Conservation (phyloP, 495 filamentous ascomycete genomes). For the Penicillium arizonense region DNA sequence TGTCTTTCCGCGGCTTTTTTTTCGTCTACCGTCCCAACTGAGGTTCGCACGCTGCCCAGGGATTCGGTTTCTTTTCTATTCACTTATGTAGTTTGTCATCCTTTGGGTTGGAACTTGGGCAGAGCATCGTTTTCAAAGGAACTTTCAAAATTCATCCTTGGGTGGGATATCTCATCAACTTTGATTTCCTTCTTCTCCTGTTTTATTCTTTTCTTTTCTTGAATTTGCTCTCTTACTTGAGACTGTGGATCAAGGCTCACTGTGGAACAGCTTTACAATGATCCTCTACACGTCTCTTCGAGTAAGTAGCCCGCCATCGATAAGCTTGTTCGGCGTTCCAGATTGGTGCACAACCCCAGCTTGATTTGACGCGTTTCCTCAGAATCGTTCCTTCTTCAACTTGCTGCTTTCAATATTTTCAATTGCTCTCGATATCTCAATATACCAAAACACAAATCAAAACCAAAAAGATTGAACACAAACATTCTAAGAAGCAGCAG, state of each 20-base stretch:
- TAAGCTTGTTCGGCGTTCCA: not conserved
- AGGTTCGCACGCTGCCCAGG: conserved; percentile 8
- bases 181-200: conserved; percentile 11
- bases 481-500: not conserved
- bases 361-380: not conserved
- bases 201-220: conserved; percentile 15
- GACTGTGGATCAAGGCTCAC: too few relatives aligned
- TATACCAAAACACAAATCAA: not conserved
- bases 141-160: conserved; percentile 30
- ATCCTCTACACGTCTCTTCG: not conserved
- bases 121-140: conserved; percentile 27
- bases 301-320: not conserved
- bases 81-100: conserved; percentile 38
- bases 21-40: conserved; percentile 6
- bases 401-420: not conserved
- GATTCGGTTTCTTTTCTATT: conserved; percentile 26
- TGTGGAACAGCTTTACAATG: too few relatives aligned
- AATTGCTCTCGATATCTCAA: not conserved
- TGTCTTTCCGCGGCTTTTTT: conserved; percentile 13
- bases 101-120: conserved; percentile 32
- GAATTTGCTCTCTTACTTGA: not conserved
- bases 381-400: not conserved
- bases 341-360: not conserved
- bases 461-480: not conserved
- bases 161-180: conserved; percentile 20